Base-by-base conservation (phyloP, 208 protist genomes). In the Novymonas esmeraldas region DNA sequence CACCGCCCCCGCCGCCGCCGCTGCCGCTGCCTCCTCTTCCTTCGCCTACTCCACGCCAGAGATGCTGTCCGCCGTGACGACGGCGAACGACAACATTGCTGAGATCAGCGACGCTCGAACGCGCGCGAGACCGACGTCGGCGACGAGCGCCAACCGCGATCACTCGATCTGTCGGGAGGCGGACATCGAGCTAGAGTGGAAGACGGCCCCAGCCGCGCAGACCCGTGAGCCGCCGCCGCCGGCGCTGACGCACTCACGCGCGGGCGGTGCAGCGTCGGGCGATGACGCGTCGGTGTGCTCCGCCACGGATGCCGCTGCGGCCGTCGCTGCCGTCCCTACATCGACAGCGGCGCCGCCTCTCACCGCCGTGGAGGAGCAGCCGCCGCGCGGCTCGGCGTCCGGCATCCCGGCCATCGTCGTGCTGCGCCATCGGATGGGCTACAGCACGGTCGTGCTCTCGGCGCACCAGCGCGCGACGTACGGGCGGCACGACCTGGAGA, bases 401-500 rank as follows among this genome's bases (percentile, higher is more conserved):
- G 41, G 28, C 20, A 58, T 69, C 13, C 64, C 68, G 41, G 18
- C 48, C 60, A 22, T 70, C n/a, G 44, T 87, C 22, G 59, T 88
- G 24, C 60, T 94, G 14, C 71, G 67, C 6, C 73, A 89, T 48
- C 72, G 80, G n/a, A 81, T 91, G 73, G 78, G 79, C 33, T 85
- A 77, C 56, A 85, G 51, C 42, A 81, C 64, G 11, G 67, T 91
- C 26, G 61, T 50, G 11, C 50, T 89, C 28, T 64, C 48, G 16
- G 16, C 71, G 14, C 48, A 60, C 26, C 77, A 90, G 58, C 62
- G 72, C 22, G 24, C 4, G 22, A n/a, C 34, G 29, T 87, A 75
- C 62, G 78, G 51, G 38, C 76, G 67, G 13, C 36, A 64, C 18
- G 55, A 64, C 46, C 63, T 86, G 3, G 84, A 92, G 45, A 79